These are phyloP conservation scores for Grifola frondosa DNA, from an alignment of 1,284 basidiomycete genomes.

Conservation along the genomic window DNA sequence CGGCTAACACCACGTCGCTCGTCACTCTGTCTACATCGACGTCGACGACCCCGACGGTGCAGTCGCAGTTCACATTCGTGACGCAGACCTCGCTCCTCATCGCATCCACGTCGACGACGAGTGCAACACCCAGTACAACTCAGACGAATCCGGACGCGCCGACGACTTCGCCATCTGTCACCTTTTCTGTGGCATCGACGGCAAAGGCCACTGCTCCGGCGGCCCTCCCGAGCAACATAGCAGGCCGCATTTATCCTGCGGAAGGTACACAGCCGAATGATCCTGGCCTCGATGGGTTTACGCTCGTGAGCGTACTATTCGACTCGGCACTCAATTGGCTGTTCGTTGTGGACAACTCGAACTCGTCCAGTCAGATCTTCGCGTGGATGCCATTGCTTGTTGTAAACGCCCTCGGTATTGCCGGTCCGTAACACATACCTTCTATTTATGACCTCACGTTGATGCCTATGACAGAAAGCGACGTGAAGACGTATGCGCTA, in stretches of 20 bases:
- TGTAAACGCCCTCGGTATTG: slow-evolving; percentile 45
- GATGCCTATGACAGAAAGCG: slow-evolving; percentile 23
- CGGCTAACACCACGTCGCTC: slow-evolving; percentile 9
- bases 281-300: slow-evolving; percentile 37
- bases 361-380: slow-evolving; percentile 64
- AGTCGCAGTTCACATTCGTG: slow-evolving; percentile 23
- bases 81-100: slow-evolving; percentile 22
- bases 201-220: slow-evolving; percentile 35
- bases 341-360: slow-evolving; percentile 51
- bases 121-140: slow-evolving; percentile 24
- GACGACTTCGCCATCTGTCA: no score
- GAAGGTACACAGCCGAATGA: slow-evolving; percentile 20
- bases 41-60: slow-evolving; percentile 21
- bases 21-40: slow-evolving; percentile 17
- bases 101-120: slow-evolving; percentile 20
- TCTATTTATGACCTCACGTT: not conserved
- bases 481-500: slow-evolving; percentile 58
- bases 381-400: slow-evolving; percentile 55
- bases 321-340: slow-evolving; percentile 56
- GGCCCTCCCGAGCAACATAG: slow-evolving; percentile 57
- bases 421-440: slow-evolving; percentile 33
- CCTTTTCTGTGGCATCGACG: slow-evolving; percentile 30
- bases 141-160: slow-evolving; percentile 52
- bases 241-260: slow-evolving; percentile 57
- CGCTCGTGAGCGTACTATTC: slow-evolving; percentile 60